Conservation (phyloP, 768 basidiomycete species). For the Mycena indigotica region DNA sequence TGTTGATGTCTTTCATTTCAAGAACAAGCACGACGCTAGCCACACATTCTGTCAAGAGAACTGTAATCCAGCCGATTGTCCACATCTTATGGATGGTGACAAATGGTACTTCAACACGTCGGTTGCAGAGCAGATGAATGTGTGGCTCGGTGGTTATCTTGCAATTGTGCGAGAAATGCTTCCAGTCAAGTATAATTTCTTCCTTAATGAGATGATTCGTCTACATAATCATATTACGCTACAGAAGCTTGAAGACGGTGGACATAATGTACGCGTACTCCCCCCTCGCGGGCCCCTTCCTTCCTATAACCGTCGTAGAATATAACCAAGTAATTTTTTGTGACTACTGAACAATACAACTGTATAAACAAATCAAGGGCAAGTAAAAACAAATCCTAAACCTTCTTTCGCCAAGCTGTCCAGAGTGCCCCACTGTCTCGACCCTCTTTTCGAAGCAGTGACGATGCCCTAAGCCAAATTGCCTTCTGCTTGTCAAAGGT, state of each 20-base stretch:
- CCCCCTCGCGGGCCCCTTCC: neutral
- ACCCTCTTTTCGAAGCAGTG: neutral
- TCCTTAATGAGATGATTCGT: constrained; percentile 40
- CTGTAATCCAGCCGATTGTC: constrained; percentile 23
- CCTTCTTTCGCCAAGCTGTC: neutral
- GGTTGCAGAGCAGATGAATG: constrained; percentile 37
- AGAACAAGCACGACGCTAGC: constrained; percentile 17
- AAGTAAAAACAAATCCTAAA: no score
- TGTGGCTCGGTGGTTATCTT: constrained; percentile 36
- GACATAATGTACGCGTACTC: neutral
- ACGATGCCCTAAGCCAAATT: neutral
- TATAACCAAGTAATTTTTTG: neutral
- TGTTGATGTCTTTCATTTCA: constrained; percentile 23
- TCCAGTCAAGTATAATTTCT: constrained; percentile 34
- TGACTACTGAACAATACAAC: no score
- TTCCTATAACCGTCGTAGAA: neutral
- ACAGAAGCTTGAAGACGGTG: constrained; percentile 18
- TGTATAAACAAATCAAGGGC: no score
- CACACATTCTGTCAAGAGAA: constrained; percentile 22
- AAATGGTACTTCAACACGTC: constrained; percentile 36
- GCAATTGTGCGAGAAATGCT: constrained; percentile 38
- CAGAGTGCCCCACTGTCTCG: neutral
- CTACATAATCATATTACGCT: constrained; percentile 26
- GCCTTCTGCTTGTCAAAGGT: neutral
- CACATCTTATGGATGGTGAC: constrained; percentile 22